Conservation (phyloP, 352 stramenopile genomes). For the Phytophthora fragariaefolia region DNA sequence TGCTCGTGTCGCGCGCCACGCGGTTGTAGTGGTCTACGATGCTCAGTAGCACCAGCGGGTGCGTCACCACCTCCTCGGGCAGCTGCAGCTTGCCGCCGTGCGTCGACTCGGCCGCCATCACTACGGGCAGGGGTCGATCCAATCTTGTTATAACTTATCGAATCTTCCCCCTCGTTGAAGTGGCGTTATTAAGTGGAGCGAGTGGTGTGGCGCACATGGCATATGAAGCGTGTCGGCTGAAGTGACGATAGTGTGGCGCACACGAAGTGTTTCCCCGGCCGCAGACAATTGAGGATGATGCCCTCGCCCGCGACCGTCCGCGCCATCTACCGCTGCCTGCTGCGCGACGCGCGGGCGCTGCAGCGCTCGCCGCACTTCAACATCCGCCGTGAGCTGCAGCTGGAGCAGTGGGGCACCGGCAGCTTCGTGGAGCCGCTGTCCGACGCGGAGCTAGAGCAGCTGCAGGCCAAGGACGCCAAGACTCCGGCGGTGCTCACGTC, state of each 20-base stretch:
- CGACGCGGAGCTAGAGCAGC: constrained; percentile 6
- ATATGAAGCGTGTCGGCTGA: constrained; percentile 1
- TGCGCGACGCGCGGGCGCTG: constrained; percentile 64
- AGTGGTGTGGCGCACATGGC: constrained; percentile 8
- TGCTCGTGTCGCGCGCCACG: constrained; percentile 97
- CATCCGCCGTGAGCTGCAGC: constrained; percentile 53
- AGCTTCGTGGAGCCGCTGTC: constrained; percentile 45
- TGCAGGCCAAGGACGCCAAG: constrained; percentile 12
- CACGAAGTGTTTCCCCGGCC: background rate
- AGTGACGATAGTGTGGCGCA: background rate
- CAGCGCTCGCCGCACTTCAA: constrained; percentile 66
- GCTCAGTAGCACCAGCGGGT: constrained; percentile 98
- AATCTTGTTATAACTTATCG: constrained; percentile 1
- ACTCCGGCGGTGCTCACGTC: constrained; percentile 38
- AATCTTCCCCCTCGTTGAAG: constrained; percentile 43
- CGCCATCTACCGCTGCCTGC: constrained; percentile 74
- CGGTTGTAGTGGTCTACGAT: constrained; percentile 99
- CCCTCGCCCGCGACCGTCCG: constrained; percentile 45
- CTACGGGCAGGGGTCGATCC: constrained; percentile 1
- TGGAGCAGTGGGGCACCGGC: constrained; percentile 74
- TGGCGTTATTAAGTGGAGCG: constrained; percentile 2
- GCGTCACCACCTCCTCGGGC: constrained; percentile 95
- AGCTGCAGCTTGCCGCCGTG: constrained; percentile 58
- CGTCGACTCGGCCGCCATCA: constrained; percentile 25
- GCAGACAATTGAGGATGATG: constrained; percentile 29